Base-by-base conservation (phyloP, 1,284 basidiomycete species). In the Puccinia hordei region DNA sequence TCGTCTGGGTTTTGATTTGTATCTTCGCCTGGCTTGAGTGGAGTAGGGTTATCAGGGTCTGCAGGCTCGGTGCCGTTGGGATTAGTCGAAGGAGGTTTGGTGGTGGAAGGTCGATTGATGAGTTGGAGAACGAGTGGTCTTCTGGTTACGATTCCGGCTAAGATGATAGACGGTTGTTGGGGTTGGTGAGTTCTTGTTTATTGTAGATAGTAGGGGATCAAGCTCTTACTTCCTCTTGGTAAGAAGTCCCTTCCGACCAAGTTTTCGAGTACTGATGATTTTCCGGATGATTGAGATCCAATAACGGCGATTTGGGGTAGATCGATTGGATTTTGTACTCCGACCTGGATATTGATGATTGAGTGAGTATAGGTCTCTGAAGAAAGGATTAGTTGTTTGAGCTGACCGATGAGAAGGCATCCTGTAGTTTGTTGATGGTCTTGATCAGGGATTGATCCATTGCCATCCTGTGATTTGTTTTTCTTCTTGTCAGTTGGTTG, bases 191-290 rank as follows among this genome's bases (percentile, higher is more conserved):
- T 38, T 55, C 6, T 13, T 17, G 73, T 22, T n/a, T 35, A 44
- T 33, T 27, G 35, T 57, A 3, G 35, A 13, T 30, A 19, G 44
- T 51, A 12, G 55, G 33, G 27, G 55, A 6, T 6, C 12, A 69
- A 38, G 15, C 13, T 8, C 84, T 69, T 59, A 83, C 93, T 93
- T 84, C 95, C 96, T 89, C 95, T 92, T 86, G 95, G 95, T 84
- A 98, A 86, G 88, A 98, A 98, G 87, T 97, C 95, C 83, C 95
- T 90, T 81, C 95, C 96, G 76, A 98, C 96, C 83, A 98, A 95
- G 88, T 98, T 98, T 93, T 97, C 81, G 12, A 63, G n/a, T 33
- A 72, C 73, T 17, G 79, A 83, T 41, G 79, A 73, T 81, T 83
- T 81, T 82, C 86, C 88, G 83, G 87, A 88, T 82, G 86, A 87